Evolutionary conservation across 164 flowering plant genomes (phyloP).

Genomic region (Platanus orientalis): DNA sequence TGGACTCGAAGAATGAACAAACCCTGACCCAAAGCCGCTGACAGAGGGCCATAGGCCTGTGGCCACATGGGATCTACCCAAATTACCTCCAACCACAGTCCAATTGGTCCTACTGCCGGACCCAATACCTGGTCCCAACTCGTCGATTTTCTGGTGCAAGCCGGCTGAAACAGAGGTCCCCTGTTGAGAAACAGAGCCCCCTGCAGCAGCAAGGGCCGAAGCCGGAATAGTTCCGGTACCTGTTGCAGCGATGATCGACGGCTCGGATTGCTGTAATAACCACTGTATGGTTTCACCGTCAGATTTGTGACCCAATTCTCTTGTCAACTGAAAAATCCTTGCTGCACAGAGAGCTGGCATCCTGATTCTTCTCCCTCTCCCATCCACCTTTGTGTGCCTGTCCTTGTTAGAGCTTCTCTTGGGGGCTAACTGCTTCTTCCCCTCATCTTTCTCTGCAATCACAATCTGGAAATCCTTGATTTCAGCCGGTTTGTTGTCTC

Average conservation of each 20-base stretch:
- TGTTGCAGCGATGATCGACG: constrained; percentile 77
- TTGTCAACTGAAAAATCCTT: constrained; percentile 73
- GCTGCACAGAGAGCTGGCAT: constrained; percentile 96
- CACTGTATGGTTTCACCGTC: constrained; percentile 91
- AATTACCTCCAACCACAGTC: constrained; percentile 49
- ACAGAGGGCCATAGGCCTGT: constrained; percentile 62
- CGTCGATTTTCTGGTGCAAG: constrained; percentile 51
- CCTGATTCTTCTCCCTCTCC: constrained; percentile 78
- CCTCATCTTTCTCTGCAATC: constrained; percentile 49
- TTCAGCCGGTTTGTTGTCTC: constrained; percentile 38
- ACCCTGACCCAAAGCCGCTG: constrained; percentile 38
- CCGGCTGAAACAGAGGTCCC: constrained; percentile 55
- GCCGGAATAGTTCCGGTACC: constrained; percentile 88
- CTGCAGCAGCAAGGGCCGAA: constrained; percentile 59
- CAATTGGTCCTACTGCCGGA: constrained; percentile 50
- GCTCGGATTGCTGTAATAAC: constrained; percentile 83
- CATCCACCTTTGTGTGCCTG: constrained; percentile 84
- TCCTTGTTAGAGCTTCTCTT: constrained; percentile 82
- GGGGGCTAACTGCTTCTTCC: constrained; percentile 64
- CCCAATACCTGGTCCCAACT: constrained; percentile 40
- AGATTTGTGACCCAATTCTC: constrained; percentile 85
- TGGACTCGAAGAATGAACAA: constrained; percentile 41
- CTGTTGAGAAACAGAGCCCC: constrained; percentile 52
- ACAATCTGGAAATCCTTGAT: constrained; percentile 61
- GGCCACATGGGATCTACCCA: constrained; percentile 43